Evolutionary conservation across 2,329 filamentous ascomycete genomes (phyloP).

Genomic region (Akanthomyces lecanii): DNA sequence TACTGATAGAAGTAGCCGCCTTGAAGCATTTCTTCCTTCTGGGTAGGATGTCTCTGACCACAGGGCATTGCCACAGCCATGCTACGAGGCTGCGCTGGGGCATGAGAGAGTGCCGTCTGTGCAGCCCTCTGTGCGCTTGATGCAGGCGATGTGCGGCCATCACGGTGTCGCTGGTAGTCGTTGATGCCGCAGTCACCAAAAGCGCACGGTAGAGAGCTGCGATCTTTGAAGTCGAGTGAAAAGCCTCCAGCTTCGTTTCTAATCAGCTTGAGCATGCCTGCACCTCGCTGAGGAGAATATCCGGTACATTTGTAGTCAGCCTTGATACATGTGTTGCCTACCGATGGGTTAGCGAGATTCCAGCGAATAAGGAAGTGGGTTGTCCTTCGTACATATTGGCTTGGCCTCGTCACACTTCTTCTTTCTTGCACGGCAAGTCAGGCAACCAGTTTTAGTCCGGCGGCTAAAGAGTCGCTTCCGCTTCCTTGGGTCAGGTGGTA

Average conservation of each 20-base stretch:
- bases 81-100: conserved; percentile 29
- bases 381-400: conserved; percentile 73
- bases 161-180: conserved; percentile 53
- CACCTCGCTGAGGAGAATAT: conserved; percentile 75
- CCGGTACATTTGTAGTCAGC: conserved; percentile 84
- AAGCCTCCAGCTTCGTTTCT: conserved; percentile 59
- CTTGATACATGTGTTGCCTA: conserved; percentile 83
- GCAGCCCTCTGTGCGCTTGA: conserved; percentile 51
- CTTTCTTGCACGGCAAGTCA: conserved; percentile 87
- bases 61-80: conserved; percentile 26
- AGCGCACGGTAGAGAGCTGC: conserved; percentile 31
- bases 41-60: conserved; percentile 46
- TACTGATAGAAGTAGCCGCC: conserved; percentile 74
- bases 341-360: conserved; percentile 20
- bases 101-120: conserved; percentile 55
- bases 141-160: conserved; percentile 39
- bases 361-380: background rate
- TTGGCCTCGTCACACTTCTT: conserved; percentile 98
- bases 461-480: conserved; percentile 85
- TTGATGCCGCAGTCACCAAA: conserved; percentile 50
- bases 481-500: conserved; percentile 62
- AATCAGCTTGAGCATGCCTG: conserved; percentile 70
- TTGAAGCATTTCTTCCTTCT: conserved; percentile 86
- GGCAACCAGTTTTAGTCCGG: conserved; percentile 90
- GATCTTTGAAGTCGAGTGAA: no score